Conservation (phyloP, 2,329 filamentous ascomycete genomes). For the Pyrenochaeta sp. region DNA sequence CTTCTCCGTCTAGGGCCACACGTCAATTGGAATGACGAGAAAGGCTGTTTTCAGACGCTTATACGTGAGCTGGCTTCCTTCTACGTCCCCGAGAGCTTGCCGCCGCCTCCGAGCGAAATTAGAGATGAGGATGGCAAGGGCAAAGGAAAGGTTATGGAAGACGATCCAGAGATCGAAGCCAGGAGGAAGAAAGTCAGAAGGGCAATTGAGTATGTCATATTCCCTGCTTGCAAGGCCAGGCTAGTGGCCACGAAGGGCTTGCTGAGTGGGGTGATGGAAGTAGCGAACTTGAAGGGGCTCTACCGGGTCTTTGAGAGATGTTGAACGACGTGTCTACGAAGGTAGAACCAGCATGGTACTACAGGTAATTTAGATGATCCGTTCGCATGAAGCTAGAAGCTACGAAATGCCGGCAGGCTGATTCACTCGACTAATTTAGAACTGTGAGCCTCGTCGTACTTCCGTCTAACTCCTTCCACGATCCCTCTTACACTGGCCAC, state of each 20-base stretch:
- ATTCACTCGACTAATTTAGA: too few species aligned
- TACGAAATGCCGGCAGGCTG: not conserved
- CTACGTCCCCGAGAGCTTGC: slow-evolving; percentile 87
- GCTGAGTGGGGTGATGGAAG: slow-evolving; percentile 80
- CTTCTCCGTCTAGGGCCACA: slow-evolving; percentile 86
- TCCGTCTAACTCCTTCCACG: slow-evolving; percentile 55
- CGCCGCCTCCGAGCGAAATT: slow-evolving; percentile 51
- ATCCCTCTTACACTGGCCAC: slow-evolving; percentile 63
- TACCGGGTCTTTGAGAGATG: slow-evolving; percentile 96
- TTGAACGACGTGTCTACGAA: too few species aligned
- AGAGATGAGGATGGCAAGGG: slow-evolving; percentile 52
- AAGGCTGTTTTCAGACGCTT: slow-evolving; percentile 83
- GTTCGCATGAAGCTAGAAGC: not conserved
- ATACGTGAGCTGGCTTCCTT: slow-evolving; percentile 87
- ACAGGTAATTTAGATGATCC: not conserved
- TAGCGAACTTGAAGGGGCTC: slow-evolving; percentile 89
- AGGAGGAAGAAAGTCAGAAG: slow-evolving; percentile 74
- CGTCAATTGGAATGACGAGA: slow-evolving; percentile 86
- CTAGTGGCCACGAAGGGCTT: slow-evolving; percentile 82
- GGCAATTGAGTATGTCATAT: slow-evolving; percentile 84
- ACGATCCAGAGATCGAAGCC: slow-evolving; percentile 51
- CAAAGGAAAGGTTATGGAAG: slow-evolving; percentile 28
- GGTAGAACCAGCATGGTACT: too few species aligned
- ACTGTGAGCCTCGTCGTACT: too few species aligned
- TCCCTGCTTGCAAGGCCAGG: slow-evolving; percentile 84